These are phyloP conservation scores for Vitis hybrid DNA, from an alignment of 177 flowering plant genomes.

Conservation along the genomic window DNA sequence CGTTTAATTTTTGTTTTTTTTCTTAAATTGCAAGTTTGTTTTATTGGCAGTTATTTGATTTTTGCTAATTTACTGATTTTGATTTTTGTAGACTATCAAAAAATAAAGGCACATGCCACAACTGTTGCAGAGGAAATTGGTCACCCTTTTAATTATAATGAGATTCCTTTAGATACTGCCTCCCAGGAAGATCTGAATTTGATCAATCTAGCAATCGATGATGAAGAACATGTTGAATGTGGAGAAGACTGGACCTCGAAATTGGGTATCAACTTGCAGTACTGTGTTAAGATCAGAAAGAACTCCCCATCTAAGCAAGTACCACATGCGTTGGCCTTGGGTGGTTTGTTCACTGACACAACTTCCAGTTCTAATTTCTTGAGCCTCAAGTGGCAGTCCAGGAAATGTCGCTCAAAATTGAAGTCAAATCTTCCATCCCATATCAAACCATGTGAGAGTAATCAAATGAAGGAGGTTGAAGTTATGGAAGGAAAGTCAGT, in stretches of 20 bases:
- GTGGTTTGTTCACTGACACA: constrained; percentile 47
- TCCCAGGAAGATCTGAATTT: constrained; percentile 67
- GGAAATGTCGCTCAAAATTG: constrained; percentile 64
- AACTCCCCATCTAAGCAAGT: constrained; percentile 48
- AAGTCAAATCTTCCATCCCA: constrained; percentile 21
- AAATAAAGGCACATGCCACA: constrained; percentile 67
- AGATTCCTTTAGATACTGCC: constrained; percentile 57
- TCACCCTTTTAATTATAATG: constrained; percentile 41
- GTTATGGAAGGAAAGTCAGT: constrained; percentile 17
- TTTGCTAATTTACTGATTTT: neutral
- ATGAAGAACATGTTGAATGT: constrained; percentile 48
- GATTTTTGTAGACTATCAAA: constrained; percentile 66
- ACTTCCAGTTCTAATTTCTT: constrained; percentile 28
- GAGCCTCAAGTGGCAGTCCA: constrained; percentile 57
- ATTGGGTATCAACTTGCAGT: constrained; percentile 67
- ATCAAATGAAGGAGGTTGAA: constrained; percentile 28
- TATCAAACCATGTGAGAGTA: constrained; percentile 20
- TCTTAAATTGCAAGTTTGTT: neutral
- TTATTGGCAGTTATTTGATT: neutral
- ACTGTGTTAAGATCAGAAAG: constrained; percentile 62
- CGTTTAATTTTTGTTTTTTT: neutral
- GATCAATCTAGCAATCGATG: constrained; percentile 78
- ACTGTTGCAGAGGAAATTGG: constrained; percentile 72
- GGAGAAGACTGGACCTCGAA: constrained; percentile 89
- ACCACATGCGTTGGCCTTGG: constrained; percentile 54